Conservation (phyloP, 2,329 filamentous ascomycete genomes). For the Gyromitra esculenta region DNA sequence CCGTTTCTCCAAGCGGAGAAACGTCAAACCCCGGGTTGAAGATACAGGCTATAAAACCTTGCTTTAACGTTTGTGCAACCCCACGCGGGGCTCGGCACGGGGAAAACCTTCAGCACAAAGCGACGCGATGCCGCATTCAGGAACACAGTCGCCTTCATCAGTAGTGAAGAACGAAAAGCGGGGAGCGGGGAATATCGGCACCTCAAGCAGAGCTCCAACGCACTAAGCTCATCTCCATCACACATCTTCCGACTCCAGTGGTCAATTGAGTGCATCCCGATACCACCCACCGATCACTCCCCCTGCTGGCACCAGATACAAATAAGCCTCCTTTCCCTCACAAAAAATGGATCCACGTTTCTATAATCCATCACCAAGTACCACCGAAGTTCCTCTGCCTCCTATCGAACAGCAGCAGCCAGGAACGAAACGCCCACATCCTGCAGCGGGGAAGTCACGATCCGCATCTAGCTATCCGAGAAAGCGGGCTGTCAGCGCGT, state of each 20-base stretch:
- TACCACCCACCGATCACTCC: slow-evolving; percentile 33
- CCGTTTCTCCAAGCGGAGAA: background rate
- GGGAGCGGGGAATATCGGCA: slow-evolving; percentile 49
- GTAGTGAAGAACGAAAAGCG: slow-evolving; percentile 34
- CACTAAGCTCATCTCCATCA: slow-evolving; percentile 47
- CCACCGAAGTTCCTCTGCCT: slow-evolving; percentile 35
- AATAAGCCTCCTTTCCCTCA: slow-evolving; percentile 18
- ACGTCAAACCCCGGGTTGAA: background rate
- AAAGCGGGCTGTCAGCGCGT: slow-evolving; percentile 60
- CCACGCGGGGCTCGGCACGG: slow-evolving; percentile 28
- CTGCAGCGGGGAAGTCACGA: slow-evolving; percentile 45
- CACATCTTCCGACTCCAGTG: slow-evolving; percentile 41
- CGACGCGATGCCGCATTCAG: slow-evolving; percentile 49
- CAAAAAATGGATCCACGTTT: slow-evolving; percentile 41
- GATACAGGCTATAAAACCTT: background rate
- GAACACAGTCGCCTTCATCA: slow-evolving; percentile 30
- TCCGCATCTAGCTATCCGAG: slow-evolving; percentile 55
- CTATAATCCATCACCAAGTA: slow-evolving; percentile 39
- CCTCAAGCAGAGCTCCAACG: slow-evolving; percentile 20
- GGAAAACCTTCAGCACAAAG: slow-evolving; percentile 14
- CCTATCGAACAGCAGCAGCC: slow-evolving; percentile 38
- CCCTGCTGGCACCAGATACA: slow-evolving; percentile 31
- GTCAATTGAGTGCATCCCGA: slow-evolving; percentile 42
- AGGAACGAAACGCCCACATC: slow-evolving; percentile 46
- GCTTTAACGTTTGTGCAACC: slow-evolving; percentile 20